Percentiles rank a stretch among this genome's conserved stretches.
Conservation (phyloP, 148 eudicot species). For the Fallopia convolvulus region DNA sequence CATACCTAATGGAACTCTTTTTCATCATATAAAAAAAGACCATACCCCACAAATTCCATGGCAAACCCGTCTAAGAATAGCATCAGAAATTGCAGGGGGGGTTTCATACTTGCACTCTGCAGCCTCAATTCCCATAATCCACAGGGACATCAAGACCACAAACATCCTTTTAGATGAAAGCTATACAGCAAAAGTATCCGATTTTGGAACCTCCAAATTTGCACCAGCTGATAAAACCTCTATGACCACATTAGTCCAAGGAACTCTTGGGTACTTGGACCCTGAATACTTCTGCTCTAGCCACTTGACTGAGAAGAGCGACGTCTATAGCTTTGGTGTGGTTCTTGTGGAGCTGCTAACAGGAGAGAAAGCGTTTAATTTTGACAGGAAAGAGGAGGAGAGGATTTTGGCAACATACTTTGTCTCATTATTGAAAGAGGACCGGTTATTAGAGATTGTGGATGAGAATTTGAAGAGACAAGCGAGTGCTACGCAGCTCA, state of each 20-base stretch:
- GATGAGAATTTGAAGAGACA: not conserved
- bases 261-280: conserved; percentile 14
- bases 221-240: not conserved
- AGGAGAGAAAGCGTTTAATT: not conserved
- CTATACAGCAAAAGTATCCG: conserved; percentile 13
- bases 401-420: conserved; percentile 12
- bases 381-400: conserved; percentile 8
- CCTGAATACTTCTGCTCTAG: conserved; percentile 9
- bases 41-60: not conserved
- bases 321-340: conserved; percentile 16
- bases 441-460: conserved; percentile 7
- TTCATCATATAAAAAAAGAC: conserved; percentile 1
- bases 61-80: conserved; percentile 2
- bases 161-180: conserved; percentile 10
- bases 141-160: conserved; percentile 9
- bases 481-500: not conserved
- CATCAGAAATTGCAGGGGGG: not conserved
- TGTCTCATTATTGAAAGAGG: conserved; percentile 2
- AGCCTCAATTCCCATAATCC: conserved; percentile 10
- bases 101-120: conserved; percentile 1
- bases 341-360: conserved; percentile 14
- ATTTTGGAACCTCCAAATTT: conserved; percentile 11
- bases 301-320: conserved; percentile 7
- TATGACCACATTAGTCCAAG: conserved; percentile 14
- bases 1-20: conserved; percentile 6